Evolutionary conservation across 495 filamentous ascomycete genomes (phyloP).

Genomic region (Aspergillus sparsus): DNA sequence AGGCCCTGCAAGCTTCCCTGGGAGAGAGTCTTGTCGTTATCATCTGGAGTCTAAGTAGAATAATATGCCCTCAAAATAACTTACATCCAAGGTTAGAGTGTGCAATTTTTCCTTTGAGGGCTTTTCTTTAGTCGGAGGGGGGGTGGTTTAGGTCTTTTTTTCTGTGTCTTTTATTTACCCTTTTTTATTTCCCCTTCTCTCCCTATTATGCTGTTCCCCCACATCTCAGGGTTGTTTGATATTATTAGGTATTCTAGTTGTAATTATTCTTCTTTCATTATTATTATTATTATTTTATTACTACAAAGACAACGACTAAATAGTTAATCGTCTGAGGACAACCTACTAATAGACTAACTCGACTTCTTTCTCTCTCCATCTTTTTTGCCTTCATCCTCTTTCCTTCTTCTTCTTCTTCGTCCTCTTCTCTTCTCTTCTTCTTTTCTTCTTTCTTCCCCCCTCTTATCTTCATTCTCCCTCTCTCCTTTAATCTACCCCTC

Average conservation of each 20-base stretch:
- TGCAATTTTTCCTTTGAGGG: neutral
- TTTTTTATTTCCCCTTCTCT: conserved; percentile 1
- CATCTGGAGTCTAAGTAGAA: conserved; percentile 2
- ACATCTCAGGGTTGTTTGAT: conserved; percentile 11
- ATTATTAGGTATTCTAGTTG: conserved; percentile 9
- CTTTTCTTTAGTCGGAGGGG: neutral
- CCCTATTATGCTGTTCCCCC: conserved; percentile 7
- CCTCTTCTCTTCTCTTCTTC: conserved; percentile 33
- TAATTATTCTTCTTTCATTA: conserved; percentile 14
- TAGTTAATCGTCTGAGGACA: neutral
- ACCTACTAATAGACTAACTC: conserved; percentile 18
- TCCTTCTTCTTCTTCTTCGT: conserved; percentile 34
- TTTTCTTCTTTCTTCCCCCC: conserved; percentile 24
- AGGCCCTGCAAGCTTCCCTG: conserved; percentile 11
- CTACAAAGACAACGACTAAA: conserved; percentile 4
- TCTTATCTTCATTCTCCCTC: conserved; percentile 24
- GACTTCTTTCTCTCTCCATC: conserved; percentile 36
- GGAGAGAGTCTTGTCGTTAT: conserved; percentile 11
- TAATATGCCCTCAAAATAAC: conserved; percentile 7
- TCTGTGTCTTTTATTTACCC: neutral
- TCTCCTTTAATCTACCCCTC: conserved; percentile 33
- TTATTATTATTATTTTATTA: conserved; percentile 11
- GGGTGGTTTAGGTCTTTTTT: neutral
- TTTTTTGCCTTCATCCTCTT: conserved; percentile 28
- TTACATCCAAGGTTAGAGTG: conserved; percentile 1